Percentiles rank a stretch among this genome's conserved stretches.
Conservation (phyloP, 2,329 filamentous ascomycete species). For the Penicillium corylophilum region DNA sequence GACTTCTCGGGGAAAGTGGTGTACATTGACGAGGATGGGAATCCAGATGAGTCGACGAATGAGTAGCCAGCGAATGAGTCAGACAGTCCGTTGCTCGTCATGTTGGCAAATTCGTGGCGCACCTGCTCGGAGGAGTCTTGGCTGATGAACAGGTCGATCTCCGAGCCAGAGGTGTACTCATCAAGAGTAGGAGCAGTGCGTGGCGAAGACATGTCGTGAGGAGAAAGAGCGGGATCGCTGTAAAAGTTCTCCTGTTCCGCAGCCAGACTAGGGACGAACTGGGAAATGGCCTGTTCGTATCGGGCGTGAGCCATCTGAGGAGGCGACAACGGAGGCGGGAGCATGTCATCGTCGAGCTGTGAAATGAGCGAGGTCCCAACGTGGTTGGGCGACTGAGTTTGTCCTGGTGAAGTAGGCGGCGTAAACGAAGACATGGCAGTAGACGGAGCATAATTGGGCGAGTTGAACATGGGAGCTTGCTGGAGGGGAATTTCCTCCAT, state of each 20-base stretch:
- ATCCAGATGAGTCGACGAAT: slow-evolving; percentile 28
- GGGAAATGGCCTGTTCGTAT: slow-evolving; percentile 25
- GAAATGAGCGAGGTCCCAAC: slow-evolving; percentile 41
- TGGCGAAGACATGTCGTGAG: slow-evolving; percentile 38
- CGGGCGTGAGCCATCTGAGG: slow-evolving; percentile 22
- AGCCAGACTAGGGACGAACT: slow-evolving; percentile 12
- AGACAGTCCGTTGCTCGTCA: slow-evolving; percentile 31
- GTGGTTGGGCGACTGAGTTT: slow-evolving; percentile 37
- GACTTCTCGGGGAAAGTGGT: slow-evolving; percentile 32
- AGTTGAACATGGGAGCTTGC: slow-evolving; percentile 39
- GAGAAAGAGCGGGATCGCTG: slow-evolving; percentile 29
- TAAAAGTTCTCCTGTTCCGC: slow-evolving; percentile 31
- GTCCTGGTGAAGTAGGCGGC: slow-evolving; percentile 48
- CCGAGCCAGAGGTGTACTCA: slow-evolving; percentile 35
- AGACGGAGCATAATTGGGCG: slow-evolving; percentile 45
- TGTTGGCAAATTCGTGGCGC: slow-evolving; percentile 31
- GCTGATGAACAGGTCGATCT: slow-evolving; percentile 44
- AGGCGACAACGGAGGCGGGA: slow-evolving; percentile 37
- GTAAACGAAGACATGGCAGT: slow-evolving; percentile 47
- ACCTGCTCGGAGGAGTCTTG: slow-evolving; percentile 31
- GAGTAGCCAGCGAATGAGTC: slow-evolving; percentile 28
- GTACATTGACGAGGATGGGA: slow-evolving; percentile 36
- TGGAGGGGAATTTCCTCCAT: slow-evolving; percentile 24
- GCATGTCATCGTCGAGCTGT: slow-evolving; percentile 38
- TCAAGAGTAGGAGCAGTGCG: slow-evolving; percentile 36